These are phyloP conservation scores for Jacaranda mimosifolia DNA, from an alignment of 257 asterid species.

Conservation along the genomic window DNA sequence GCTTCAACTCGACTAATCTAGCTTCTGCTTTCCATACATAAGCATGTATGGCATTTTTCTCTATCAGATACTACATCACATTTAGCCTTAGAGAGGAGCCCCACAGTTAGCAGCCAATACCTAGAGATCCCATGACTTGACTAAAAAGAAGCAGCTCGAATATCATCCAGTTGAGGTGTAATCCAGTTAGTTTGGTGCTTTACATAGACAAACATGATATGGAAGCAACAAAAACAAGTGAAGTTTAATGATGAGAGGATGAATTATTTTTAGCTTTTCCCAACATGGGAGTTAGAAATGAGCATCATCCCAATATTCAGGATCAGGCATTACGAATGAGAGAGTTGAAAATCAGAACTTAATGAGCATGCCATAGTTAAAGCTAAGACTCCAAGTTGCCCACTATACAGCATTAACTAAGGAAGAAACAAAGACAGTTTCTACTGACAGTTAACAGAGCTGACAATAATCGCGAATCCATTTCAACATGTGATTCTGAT, in stretches of 20 bases:
- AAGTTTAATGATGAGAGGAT: neutral
- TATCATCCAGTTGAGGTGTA: neutral
- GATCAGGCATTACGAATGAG: neutral
- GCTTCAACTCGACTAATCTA: neutral
- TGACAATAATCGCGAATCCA: constrained; percentile 95
- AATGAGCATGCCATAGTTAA: constrained; percentile 1
- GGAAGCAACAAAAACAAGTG: neutral
- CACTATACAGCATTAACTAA: constrained; percentile 15
- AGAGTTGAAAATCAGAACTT: neutral
- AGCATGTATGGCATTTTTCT: neutral
- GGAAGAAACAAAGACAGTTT: constrained; percentile 21
- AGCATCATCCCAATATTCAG: neutral
- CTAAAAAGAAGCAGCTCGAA: neutral
- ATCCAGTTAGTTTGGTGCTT: constrained; percentile 22
- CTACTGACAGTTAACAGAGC: constrained; percentile 84
- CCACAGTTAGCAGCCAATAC: neutral
- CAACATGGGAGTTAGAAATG: neutral
- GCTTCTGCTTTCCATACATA: neutral
- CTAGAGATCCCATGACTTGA: neutral
- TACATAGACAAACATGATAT: neutral
- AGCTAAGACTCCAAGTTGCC: constrained; percentile 25
- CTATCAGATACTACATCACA: too few relatives aligned
- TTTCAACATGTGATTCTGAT: constrained; percentile 71
- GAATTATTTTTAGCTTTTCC: neutral
- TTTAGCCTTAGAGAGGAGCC: neutral